A percentile compares a stretch with the other conserved stretches of the same genome.
Conservation (phyloP, 768 basidiomycete genomes). For the Serendipita vermifera region DNA sequence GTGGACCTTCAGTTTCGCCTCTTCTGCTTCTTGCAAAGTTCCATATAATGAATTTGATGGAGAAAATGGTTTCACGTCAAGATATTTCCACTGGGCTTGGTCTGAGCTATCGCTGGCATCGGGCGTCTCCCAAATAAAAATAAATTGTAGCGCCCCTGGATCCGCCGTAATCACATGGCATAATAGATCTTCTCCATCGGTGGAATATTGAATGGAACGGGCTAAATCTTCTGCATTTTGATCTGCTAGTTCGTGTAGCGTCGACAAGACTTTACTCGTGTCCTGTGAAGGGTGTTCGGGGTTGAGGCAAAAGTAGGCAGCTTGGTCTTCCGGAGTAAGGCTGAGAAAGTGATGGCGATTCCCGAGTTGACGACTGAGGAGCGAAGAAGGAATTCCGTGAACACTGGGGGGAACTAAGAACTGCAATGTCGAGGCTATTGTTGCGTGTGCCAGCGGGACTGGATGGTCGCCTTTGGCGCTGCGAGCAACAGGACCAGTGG, state of each 20-base stretch:
- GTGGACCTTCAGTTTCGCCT: too few species aligned
- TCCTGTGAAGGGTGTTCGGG: slow-evolving; percentile 2
- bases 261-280: neutral
- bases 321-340: neutral
- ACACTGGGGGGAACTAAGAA: neutral
- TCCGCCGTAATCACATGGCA: neutral
- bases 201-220: neutral
- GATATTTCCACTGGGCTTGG: neutral
- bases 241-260: neutral
- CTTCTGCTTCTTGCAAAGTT: too few species aligned
- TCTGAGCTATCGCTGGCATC: neutral
- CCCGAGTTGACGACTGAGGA: neutral
- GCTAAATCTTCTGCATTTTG: neutral
- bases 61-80: neutral
- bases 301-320: neutral
- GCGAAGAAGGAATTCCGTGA: neutral
- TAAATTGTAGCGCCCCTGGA: neutral
- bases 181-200: neutral
- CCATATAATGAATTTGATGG: too few species aligned
- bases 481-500: neutral
- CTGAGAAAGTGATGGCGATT: neutral
- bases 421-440: neutral
- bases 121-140: neutral
- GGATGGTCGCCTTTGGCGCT: neutral
- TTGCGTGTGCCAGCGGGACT: neutral